phyloP scores from a whole-genome alignment of 129 eudicot genomes.

The Tagetes erecta region DNA sequence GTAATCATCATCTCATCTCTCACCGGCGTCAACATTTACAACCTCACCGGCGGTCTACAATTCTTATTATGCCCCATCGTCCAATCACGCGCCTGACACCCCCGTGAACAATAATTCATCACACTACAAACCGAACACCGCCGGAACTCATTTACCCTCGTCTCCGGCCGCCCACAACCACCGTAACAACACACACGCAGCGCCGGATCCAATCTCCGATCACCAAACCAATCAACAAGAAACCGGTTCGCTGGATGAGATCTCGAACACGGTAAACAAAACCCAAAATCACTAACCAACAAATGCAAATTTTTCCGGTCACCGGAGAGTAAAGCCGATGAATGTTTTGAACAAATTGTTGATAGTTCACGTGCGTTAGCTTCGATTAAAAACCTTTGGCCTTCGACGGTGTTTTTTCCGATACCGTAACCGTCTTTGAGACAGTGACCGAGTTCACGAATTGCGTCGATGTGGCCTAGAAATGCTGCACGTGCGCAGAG shows the following conservation, averaged over 20 bases:
- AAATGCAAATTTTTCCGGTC: not conserved
- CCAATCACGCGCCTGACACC: slow-evolving; percentile 56
- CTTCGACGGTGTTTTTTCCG: slow-evolving; percentile 24
- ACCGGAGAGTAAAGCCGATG: not conserved
- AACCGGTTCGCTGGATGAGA: slow-evolving; percentile 47
- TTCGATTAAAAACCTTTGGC: slow-evolving; percentile 36
- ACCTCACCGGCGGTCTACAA: slow-evolving; percentile 27
- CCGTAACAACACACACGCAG: slow-evolving; percentile 37
- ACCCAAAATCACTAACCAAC: slow-evolving; percentile 28
- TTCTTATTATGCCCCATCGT: slow-evolving; percentile 35
- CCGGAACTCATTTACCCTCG: slow-evolving; percentile 44
- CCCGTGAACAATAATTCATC: slow-evolving; percentile 45
- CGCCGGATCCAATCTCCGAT: slow-evolving; percentile 12
- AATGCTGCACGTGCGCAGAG: slow-evolving; percentile 43
- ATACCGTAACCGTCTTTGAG: slow-evolving; percentile 49
- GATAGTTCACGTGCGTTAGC: slow-evolving; percentile 41
- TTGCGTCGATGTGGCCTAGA: slow-evolving; percentile 49
- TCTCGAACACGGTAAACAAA: not conserved
- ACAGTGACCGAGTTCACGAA: slow-evolving; percentile 45
- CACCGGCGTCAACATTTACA: slow-evolving; percentile 10
- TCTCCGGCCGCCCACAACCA: slow-evolving; percentile 52
- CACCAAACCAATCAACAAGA: slow-evolving; percentile 33
- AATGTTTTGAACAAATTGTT: not conserved
- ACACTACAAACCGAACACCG: slow-evolving; percentile 45
- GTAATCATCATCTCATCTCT: not conserved